phyloP scores from a whole-genome alignment of 352 stramenopile species.

The Pythium pyrilobum region DNA sequence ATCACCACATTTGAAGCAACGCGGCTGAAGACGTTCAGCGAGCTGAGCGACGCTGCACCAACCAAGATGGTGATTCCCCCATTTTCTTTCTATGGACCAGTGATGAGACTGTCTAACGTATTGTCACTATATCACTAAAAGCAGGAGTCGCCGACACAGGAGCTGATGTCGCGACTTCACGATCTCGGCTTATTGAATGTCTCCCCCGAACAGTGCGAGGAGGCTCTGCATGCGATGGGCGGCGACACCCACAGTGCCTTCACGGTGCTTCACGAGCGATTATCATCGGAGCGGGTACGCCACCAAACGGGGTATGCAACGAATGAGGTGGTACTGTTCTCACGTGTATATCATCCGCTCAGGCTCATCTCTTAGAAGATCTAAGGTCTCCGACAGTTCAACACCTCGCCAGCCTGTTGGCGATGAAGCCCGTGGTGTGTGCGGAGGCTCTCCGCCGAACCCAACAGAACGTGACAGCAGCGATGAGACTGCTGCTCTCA shows the following conservation, averaged over 20 bases:
- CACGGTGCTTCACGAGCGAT: conserved; percentile 17
- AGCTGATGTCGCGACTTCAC: conserved; percentile 7
- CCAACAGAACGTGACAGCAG: conserved; percentile 40
- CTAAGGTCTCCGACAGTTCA: conserved; percentile 31
- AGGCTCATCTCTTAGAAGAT: conserved; percentile 11
- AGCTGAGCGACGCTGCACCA: background rate
- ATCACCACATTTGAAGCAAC: conserved; percentile 5
- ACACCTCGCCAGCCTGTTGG: conserved; percentile 46
- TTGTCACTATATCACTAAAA: too few species aligned
- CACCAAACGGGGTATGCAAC: background rate
- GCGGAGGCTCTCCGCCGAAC: conserved; percentile 49
- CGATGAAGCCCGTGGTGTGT: conserved; percentile 43
- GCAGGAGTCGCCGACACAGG: conserved; percentile 6
- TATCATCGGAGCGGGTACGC: conserved; percentile 9
- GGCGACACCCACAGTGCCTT: conserved; percentile 17
- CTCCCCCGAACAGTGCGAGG: conserved; percentile 18
- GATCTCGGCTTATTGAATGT: background rate
- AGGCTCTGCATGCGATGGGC: conserved; percentile 15
- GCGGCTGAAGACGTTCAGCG: conserved; percentile 15
- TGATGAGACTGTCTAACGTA: background rate
- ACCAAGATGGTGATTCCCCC: background rate
- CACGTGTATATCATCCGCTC: background rate
- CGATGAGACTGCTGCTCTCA: conserved; percentile 59
- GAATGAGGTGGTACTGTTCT: too few species aligned
- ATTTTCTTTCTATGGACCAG: background rate